Conservation (phyloP, 805 yeast genomes). For the Ogataea nonfermentans region DNA sequence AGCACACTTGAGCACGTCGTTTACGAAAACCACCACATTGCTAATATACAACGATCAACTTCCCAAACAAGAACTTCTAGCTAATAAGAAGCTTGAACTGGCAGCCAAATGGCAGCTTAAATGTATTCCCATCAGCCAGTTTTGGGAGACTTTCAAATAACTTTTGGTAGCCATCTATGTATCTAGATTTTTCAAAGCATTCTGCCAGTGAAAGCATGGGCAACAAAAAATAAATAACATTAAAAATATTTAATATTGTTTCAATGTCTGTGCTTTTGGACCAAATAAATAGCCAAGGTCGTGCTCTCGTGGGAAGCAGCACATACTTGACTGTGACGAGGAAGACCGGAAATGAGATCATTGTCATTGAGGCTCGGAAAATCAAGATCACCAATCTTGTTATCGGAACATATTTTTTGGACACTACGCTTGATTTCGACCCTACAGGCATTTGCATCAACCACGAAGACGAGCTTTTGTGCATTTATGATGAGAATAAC, state of each 20-base stretch:
- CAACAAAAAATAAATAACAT: not conserved
- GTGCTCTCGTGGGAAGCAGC: conserved; percentile 15
- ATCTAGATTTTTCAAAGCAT: not conserved
- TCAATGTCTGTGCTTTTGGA: conserved; percentile 9
- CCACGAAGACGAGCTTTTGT: conserved; percentile 27
- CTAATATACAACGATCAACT: conserved; percentile 44
- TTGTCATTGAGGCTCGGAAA: conserved; percentile 23
- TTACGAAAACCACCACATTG: conserved; percentile 52
- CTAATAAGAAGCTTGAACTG: conserved; percentile 24
- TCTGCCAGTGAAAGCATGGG: not conserved
- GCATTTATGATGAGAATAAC: conserved; percentile 23
- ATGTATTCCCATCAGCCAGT: conserved; percentile 13
- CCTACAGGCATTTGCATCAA: conserved; percentile 27
- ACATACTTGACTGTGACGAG: conserved; percentile 27
- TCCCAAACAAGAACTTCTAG: conserved; percentile 11
- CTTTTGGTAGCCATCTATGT: not conserved
- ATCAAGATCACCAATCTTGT: conserved; percentile 22
- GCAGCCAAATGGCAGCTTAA: conserved; percentile 27
- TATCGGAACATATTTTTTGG: conserved; percentile 11
- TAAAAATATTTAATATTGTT: not conserved
- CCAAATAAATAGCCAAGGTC: conserved; percentile 9
- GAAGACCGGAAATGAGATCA: conserved; percentile 27
- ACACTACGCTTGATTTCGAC: conserved; percentile 21
- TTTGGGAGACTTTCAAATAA: conserved; percentile 11
- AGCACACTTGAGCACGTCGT: conserved; percentile 47